Evolutionary conservation across 2,329 filamentous ascomycete species (phyloP).

Genomic region (Fusarium napiforme): DNA sequence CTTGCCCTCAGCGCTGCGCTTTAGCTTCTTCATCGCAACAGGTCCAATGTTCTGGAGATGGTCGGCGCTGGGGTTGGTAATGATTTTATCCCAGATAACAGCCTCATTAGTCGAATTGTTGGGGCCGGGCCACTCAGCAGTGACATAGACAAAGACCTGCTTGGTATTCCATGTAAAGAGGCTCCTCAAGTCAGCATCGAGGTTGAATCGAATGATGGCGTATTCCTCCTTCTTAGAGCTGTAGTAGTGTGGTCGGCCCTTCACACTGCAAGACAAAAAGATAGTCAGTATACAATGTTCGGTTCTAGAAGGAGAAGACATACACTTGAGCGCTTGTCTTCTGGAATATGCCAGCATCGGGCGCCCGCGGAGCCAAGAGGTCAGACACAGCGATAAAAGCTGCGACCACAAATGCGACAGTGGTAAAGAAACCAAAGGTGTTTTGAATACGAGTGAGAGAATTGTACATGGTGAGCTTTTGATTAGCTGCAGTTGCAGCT

Average conservation of each 20-base stretch:
- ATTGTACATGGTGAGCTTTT: constrained; percentile 78
- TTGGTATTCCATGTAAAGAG: constrained; percentile 99
- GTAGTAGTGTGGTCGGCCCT: constrained; percentile 96
- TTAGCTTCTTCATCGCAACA: constrained; percentile 70
- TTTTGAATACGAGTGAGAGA: constrained; percentile 86
- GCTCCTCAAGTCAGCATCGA: constrained; percentile 88
- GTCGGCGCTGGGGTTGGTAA: constrained; percentile 77
- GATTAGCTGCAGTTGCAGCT: constrained; percentile 27
- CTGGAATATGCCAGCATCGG: constrained; percentile 67
- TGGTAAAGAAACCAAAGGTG: constrained; percentile 98
- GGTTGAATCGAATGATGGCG: constrained; percentile 90
- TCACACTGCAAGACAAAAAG: constrained; percentile 67
- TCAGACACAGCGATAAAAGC: constrained; percentile 84
- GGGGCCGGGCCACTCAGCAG: constrained; percentile 72
- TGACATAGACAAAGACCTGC: constrained; percentile 96
- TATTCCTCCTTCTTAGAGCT: constrained; percentile 93
- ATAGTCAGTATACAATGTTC: constrained; percentile 4
- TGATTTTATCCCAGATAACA: constrained; percentile 96
- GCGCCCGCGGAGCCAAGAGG: constrained; percentile 74
- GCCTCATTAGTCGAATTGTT: constrained; percentile 70
- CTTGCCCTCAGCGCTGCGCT: constrained; percentile 68
- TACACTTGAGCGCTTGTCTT: constrained; percentile 89
- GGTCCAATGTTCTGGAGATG: constrained; percentile 70
- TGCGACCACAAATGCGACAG: constrained; percentile 85
- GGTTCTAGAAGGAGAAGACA: constrained; percentile 40